Percentiles rank a stretch among this genome's conserved stretches.
Evolutionary conservation across 2,329 filamentous ascomycete genomes (phyloP).

Genomic region (Apiospora arundinis): DNA sequence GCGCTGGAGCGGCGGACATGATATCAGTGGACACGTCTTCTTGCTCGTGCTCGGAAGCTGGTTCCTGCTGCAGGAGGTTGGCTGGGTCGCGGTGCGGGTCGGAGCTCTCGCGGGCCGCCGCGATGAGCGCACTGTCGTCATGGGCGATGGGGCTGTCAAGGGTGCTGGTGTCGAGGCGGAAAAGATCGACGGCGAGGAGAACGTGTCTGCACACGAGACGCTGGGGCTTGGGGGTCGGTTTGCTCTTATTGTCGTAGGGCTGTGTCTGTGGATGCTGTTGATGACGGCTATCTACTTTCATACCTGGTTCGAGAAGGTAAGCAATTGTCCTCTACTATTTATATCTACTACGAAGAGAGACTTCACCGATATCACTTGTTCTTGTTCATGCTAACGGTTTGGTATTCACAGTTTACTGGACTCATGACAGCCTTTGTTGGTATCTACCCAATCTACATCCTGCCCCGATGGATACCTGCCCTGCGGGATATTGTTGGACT

Average conservation of each 20-base stretch:
- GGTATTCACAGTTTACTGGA: constrained; percentile 55
- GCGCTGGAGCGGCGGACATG: constrained; percentile 89
- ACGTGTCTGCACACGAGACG: constrained; percentile 34
- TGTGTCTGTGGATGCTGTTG: constrained; percentile 94
- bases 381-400: not conserved
- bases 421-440: constrained; percentile 33
- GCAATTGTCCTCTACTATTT: constrained; percentile 31
- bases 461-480: constrained; percentile 34
- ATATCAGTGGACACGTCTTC: constrained; percentile 96
- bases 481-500: constrained; percentile 33
- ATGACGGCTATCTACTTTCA: constrained; percentile 99
- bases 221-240: constrained; percentile 60
- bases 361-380: not conserved
- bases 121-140: constrained; percentile 71
- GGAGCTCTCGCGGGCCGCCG: constrained; percentile 47
- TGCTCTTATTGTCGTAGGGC: constrained; percentile 66
- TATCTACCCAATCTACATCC: constrained; percentile 34
- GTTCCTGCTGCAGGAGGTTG: constrained; percentile 82
- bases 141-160: constrained; percentile 70
- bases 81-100: constrained; percentile 60
- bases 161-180: constrained; percentile 58
- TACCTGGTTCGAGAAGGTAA: constrained; percentile 96
- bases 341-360: not conserved
- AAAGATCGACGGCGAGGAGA: constrained; percentile 28
- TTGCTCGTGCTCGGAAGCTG: constrained; percentile 84